Evolutionary conservation across 2,329 filamentous ascomycete species (phyloP).

Genomic region (Kalmusia sp.): DNA sequence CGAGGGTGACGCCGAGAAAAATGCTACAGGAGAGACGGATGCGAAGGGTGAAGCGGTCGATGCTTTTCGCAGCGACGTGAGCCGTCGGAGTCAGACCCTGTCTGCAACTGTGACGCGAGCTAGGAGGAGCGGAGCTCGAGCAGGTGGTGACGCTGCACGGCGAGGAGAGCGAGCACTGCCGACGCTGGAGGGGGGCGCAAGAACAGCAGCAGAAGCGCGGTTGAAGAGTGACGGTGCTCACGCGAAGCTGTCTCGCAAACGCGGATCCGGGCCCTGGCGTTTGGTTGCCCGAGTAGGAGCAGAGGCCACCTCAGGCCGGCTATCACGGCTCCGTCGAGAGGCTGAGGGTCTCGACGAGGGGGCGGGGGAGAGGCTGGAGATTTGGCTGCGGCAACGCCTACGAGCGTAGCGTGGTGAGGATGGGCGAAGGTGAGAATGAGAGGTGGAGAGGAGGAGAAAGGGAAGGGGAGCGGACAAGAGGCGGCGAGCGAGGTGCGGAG

Average conservation of each 20-base stretch:
- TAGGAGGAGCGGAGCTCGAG: constrained; percentile 2
- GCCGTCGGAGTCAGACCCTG: constrained; percentile 20
- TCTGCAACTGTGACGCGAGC: constrained; percentile 4
- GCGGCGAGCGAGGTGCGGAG: constrained; percentile 14
- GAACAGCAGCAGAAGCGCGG: constrained; percentile 4
- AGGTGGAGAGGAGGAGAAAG: constrained; percentile 14
- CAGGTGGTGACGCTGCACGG: constrained; percentile 9
- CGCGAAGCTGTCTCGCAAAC: constrained; percentile 8
- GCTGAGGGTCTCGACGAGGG: constrained; percentile 17
- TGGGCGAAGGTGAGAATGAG: constrained; percentile 13
- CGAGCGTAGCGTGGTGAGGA: constrained; percentile 14
- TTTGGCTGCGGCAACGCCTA: no score
- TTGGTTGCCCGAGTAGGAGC: constrained; percentile 22
- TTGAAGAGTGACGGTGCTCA: background rate
- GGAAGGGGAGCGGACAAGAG: constrained; percentile 16
- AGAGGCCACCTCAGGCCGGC: constrained; percentile 24
- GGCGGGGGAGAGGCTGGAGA: constrained; percentile 13
- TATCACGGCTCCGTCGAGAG: constrained; percentile 14
- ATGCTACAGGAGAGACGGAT: constrained; percentile 17
- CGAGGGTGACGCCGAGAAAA: constrained; percentile 20
- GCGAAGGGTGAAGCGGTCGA: constrained; percentile 12
- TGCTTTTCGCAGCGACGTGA: constrained; percentile 19
- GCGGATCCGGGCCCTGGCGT: constrained; percentile 5
- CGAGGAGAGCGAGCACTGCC: constrained; percentile 15
- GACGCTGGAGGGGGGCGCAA: background rate